Conservation (phyloP, 768 basidiomycete species). For the Macrolepiota fuliginosa region DNA sequence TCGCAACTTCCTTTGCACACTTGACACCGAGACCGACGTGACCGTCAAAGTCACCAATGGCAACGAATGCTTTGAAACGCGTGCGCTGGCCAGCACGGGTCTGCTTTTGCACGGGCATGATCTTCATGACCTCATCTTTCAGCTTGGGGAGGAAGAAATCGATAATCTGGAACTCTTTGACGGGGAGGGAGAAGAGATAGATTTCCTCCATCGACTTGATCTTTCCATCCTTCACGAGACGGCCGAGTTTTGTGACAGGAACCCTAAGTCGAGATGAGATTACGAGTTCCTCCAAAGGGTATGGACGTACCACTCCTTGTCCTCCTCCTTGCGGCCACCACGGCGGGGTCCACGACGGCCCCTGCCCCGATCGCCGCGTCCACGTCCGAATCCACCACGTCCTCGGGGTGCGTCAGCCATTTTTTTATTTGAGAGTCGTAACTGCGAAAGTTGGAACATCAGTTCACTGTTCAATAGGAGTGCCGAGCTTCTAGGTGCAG, state of each 20-base stretch:
- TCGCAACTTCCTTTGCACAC: slow-evolving; percentile 99
- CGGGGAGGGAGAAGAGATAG: slow-evolving; percentile 99
- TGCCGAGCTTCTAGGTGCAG: not conserved
- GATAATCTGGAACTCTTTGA: slow-evolving; percentile 99
- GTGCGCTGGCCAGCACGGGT: slow-evolving; percentile 99
- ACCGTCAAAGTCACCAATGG: slow-evolving; percentile 97
- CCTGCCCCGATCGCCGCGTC: slow-evolving; percentile 89
- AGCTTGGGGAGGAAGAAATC: slow-evolving; percentile 99
- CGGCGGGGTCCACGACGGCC: slow-evolving; percentile 89
- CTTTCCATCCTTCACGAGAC: slow-evolving; percentile 98
- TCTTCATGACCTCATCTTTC: slow-evolving; percentile 99
- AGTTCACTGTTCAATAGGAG: not conserved
- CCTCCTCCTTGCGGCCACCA: slow-evolving; percentile 98
- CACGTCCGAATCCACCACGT: slow-evolving; percentile 79
- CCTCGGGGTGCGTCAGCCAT: slow-evolving; percentile 83
- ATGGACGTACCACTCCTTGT: slow-evolving; percentile 90
- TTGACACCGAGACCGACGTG: slow-evolving; percentile 99
- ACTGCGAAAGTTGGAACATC: not conserved
- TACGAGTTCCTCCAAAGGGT: not conserved
- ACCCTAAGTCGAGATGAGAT: slow-evolving; percentile 51
- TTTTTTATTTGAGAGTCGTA: slow-evolving; percentile 25
- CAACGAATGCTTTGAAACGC: slow-evolving; percentile 99
- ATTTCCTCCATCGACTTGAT: slow-evolving; percentile 99
- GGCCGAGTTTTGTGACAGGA: slow-evolving; percentile 98
- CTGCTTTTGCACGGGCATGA: slow-evolving; percentile 99